Evolutionary conservation across 2,329 filamentous ascomycete genomes (phyloP).

Genomic region (Magnaporthiopsis incrustans): DNA sequence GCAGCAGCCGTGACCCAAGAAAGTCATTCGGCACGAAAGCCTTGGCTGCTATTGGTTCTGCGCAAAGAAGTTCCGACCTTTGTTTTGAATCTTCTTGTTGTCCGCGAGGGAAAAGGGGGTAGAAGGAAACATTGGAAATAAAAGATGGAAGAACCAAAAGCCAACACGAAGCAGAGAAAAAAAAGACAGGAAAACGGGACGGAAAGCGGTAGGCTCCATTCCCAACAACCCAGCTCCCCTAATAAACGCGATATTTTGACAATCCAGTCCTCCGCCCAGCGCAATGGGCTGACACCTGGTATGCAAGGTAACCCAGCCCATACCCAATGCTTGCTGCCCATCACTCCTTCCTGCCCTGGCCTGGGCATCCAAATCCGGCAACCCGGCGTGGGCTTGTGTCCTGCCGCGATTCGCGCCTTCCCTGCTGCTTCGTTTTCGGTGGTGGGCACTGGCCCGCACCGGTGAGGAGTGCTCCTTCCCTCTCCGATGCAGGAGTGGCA

Average conservation of each 20-base stretch:
- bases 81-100: background rate
- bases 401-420: background rate
- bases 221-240: background rate
- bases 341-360: background rate
- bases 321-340: background rate
- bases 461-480: background rate
- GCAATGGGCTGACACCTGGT: too few relatives aligned
- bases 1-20: background rate
- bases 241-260: background rate
- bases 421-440: background rate
- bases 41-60: background rate
- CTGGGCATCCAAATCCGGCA: background rate
- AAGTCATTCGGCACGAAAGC: background rate
- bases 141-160: background rate
- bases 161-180: background rate
- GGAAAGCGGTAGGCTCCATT: background rate
- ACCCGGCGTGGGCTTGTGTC: background rate
- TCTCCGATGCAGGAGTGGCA: background rate
- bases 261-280: background rate
- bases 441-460: background rate
- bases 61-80: background rate
- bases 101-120: background rate
- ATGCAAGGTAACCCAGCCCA: background rate
- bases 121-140: too few relatives aligned
- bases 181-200: background rate